Conservation (phyloP, 148 eudicot genomes). For the Drosera capensis region DNA sequence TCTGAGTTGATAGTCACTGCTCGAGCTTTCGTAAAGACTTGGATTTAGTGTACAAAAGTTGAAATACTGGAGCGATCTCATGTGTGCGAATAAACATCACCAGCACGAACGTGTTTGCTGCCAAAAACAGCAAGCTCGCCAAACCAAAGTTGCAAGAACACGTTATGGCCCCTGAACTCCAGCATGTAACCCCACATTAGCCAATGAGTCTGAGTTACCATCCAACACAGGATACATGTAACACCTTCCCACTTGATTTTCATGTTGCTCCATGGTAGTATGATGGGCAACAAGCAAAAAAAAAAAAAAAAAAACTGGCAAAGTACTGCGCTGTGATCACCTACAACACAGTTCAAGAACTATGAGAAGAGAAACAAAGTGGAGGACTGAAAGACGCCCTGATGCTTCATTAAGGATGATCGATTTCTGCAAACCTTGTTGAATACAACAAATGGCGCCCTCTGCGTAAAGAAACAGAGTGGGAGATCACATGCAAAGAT, state of each 20-base stretch:
- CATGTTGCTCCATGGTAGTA: constrained; percentile 82
- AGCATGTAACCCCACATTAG: constrained; percentile 80
- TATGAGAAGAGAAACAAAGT: neutral
- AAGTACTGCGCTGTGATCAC: constrained; percentile 97
- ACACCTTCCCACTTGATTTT: constrained; percentile 71
- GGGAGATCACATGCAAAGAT: constrained; percentile 71
- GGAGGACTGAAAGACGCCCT: neutral
- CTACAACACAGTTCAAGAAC: constrained; percentile 16
- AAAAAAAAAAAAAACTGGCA: too few relatives aligned
- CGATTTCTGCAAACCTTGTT: constrained; percentile 50
- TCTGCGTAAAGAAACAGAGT: constrained; percentile 76
- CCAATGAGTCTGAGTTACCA: constrained; percentile 89
- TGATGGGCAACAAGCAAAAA: constrained; percentile 66
- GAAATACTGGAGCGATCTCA: constrained; percentile 40
- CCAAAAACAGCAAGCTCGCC: constrained; percentile 67
- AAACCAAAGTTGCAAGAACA: constrained; percentile 71
- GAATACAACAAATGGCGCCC: constrained; percentile 90
- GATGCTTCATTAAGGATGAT: neutral
- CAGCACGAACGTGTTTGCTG: constrained; percentile 53
- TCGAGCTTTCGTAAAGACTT: constrained; percentile 23
- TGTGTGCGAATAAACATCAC: constrained; percentile 35
- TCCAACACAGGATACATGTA: constrained; percentile 44
- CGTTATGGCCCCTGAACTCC: constrained; percentile 78
- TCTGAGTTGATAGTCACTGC: too few relatives aligned
- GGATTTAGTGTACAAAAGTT: constrained; percentile 9